Conservation (phyloP, 805 yeast genomes). For the Myxozyma mucilagina region DNA sequence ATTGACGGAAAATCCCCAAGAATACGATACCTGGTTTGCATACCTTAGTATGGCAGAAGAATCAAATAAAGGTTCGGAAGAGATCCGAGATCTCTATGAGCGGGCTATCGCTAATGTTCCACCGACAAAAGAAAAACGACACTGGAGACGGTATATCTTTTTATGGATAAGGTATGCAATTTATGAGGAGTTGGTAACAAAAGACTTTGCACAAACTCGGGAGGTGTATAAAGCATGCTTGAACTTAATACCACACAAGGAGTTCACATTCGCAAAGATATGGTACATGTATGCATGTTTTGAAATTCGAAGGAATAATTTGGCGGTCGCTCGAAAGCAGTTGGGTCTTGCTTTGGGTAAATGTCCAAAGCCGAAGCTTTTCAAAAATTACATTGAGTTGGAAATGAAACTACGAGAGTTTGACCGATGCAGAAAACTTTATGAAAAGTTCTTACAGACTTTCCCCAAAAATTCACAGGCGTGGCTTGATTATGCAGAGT, state of each 20-base stretch:
- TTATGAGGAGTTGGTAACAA: slow-evolving; percentile 55
- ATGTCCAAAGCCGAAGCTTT: slow-evolving; percentile 59
- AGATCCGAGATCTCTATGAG: slow-evolving; percentile 45
- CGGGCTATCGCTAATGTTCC: slow-evolving; percentile 48
- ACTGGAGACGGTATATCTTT: slow-evolving; percentile 70
- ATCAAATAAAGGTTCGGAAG: slow-evolving; percentile 38
- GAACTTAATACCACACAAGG: slow-evolving; percentile 55
- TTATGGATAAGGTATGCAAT: slow-evolving; percentile 69
- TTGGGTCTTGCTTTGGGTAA: slow-evolving; percentile 73
- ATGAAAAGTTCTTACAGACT: slow-evolving; percentile 61
- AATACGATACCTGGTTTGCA: slow-evolving; percentile 84
- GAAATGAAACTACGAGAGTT: slow-evolving; percentile 73
- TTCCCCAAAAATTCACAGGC: slow-evolving; percentile 46
- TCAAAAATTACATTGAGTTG: slow-evolving; percentile 62
- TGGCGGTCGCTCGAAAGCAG: slow-evolving; percentile 61
- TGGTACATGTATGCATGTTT: slow-evolving; percentile 76
- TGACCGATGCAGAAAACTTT: slow-evolving; percentile 74
- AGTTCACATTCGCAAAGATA: slow-evolving; percentile 66
- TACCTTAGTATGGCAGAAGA: slow-evolving; percentile 56
- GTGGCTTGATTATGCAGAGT: slow-evolving; percentile 65
- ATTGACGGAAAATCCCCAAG: slow-evolving; percentile 50
- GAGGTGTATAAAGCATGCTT: slow-evolving; percentile 53
- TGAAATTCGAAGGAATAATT: slow-evolving; percentile 60
- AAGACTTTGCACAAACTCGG: slow-evolving; percentile 51
- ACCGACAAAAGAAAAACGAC: slow-evolving; percentile 43